Conservation (phyloP, 768 basidiomycete genomes). For the Dioszegia crocea region DNA sequence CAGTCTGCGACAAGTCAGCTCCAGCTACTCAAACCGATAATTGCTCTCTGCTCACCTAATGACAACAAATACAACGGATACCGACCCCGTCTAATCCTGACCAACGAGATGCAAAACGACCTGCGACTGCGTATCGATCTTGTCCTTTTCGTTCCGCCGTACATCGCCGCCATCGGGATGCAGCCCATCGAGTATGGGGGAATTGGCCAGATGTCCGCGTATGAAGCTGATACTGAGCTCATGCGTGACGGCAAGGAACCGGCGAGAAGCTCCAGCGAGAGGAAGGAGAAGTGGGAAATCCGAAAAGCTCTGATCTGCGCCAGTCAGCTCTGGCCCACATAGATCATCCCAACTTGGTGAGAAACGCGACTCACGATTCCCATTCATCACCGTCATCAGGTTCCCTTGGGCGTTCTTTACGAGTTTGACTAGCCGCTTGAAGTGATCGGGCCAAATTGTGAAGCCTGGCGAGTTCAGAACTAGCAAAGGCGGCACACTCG, state of each 20-base stretch:
- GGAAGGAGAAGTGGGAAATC: conserved; percentile 44
- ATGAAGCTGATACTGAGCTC: conserved; percentile 36
- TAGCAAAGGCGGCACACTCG: conserved; percentile 53
- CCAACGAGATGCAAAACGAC: conserved; percentile 37
- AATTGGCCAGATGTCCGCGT: conserved; percentile 11
- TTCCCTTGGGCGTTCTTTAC: conserved; percentile 49
- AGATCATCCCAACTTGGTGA: no score
- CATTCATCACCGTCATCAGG: conserved; percentile 32
- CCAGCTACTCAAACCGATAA: no score
- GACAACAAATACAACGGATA: no score
- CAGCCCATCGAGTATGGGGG: conserved; percentile 21
- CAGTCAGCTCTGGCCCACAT: neutral
- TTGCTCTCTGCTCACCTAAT: no score
- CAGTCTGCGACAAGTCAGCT: no score
- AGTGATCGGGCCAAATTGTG: conserved; percentile 74
- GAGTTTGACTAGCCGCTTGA: conserved; percentile 58
- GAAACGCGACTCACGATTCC: conserved; percentile 39
- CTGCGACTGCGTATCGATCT: conserved; percentile 27
- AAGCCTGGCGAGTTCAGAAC: conserved; percentile 75
- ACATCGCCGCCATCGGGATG: conserved; percentile 28
- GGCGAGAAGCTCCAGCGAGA: conserved; percentile 8
- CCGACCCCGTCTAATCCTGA: neutral
- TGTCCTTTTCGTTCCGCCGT: conserved; percentile 24
- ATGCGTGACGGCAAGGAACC: conserved; percentile 30
- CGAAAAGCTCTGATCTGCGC: conserved; percentile 45